Base-by-base conservation (phyloP, 2,329 filamentous ascomycete genomes). In the Reticulascus tulasneorum region DNA sequence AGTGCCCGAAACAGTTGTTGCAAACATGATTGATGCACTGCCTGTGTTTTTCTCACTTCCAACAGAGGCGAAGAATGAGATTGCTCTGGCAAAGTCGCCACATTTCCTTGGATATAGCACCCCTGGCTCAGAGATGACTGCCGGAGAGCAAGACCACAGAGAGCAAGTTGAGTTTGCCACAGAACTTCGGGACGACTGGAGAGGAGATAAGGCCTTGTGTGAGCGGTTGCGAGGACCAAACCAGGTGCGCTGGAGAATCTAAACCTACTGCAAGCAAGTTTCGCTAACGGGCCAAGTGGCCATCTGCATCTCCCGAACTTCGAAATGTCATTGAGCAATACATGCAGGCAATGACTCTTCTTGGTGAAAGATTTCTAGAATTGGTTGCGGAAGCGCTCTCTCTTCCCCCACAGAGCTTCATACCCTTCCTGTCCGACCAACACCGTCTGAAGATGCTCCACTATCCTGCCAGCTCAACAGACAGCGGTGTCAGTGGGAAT, bases 151-250 rank as follows among this genome's bases (percentile, higher is more conserved):
- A 11, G 77, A 82, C 48, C 55, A 62, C 13, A 58, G 76, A 13
- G 76, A 82, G 50, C 77, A 81, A 46, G 72, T 78, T 30, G 76
- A 81, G 49, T 73, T 76, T 48, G 75, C 72, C 11, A 79, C 73
- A 0, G 75, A 80, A 44, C 53, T 79, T 20, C 38, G 55, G 0
- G 59, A 54, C 1, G 59, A 48, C 2, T 66, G 63, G 51, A 29
- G 47, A 2, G 44, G 46, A 5, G 56, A 50, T 1, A 29, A 47
- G 9, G 62, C 67, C 5, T 37, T 67, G 16, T 64, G 60, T 35
- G 67, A 70, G 33, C 52, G 62, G 4, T 44, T 75, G 17, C 56
- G 61, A n/a, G 69, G 70, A 1, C 69, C 68, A 4, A 73, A 68
- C 45, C 69, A 62, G 65, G 69, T 70, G 21, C 16, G 37, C 48